Percentiles rank a stretch among this genome's conserved stretches.
phyloP scores from a whole-genome alignment of 2,329 filamentous ascomycete species.

The Colletotrichum kahawae region DNA sequence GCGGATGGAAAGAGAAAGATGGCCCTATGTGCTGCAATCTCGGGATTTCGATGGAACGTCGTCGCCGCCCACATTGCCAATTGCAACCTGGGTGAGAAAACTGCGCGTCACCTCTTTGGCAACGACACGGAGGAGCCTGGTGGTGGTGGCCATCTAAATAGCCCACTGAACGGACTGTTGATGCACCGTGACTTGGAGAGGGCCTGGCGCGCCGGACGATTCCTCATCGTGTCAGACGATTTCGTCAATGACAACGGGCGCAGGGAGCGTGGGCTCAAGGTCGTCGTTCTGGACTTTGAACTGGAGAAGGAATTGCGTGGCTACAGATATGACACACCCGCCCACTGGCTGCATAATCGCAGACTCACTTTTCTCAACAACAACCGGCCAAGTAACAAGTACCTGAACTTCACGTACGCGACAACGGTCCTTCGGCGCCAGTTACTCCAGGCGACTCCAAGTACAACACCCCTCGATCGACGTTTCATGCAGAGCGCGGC shows the following conservation, averaged over 20 bases:
- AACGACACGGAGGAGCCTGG: background rate
- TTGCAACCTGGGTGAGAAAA: background rate
- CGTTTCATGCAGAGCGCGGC: constrained; percentile 50
- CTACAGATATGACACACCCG: background rate
- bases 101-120: background rate
- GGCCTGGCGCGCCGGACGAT: background rate
- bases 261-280: background rate
- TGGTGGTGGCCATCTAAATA: background rate
- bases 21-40: background rate
- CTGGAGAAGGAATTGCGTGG: background rate
- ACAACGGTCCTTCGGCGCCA: background rate
- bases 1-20: background rate
- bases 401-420: background rate
- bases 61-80: background rate
- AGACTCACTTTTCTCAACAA: background rate
- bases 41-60: background rate
- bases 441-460: background rate
- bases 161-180: background rate
- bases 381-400: background rate
- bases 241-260: background rate
- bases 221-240: background rate
- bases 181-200: background rate
- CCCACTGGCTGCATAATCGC: background rate
- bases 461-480: constrained; percentile 27
- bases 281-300: background rate